Evolutionary conservation across 2,329 filamentous ascomycete genomes (phyloP).

Genomic region (Dactylellina drechsleri): DNA sequence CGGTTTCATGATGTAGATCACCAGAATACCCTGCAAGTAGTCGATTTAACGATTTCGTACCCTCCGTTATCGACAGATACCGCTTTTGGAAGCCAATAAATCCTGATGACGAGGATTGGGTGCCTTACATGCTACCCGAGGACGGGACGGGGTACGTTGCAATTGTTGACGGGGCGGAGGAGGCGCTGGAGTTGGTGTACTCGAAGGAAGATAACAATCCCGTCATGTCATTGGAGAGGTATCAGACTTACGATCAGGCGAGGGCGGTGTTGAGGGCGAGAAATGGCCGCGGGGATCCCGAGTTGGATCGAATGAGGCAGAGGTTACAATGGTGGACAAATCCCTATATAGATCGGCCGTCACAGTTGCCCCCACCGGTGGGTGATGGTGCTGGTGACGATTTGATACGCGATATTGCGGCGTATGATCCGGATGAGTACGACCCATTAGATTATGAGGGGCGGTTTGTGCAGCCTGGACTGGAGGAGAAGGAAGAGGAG

Average conservation of each 20-base stretch:
- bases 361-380: too few relatives aligned
- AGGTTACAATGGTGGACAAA: not conserved
- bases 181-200: not conserved
- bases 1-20: slow-evolving; percentile 30
- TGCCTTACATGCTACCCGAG: slow-evolving; percentile 2
- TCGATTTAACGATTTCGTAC: slow-evolving; percentile 16
- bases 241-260: slow-evolving; percentile 2
- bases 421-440: too few relatives aligned
- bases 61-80: slow-evolving; percentile 21
- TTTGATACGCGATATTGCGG: too few relatives aligned
- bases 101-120: slow-evolving; percentile 8
- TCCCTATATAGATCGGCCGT: too few relatives aligned
- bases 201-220: not conserved
- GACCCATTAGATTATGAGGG: too few relatives aligned
- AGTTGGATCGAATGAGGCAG: not conserved
- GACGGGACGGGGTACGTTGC: slow-evolving; percentile 27
- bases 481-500: too few relatives aligned
- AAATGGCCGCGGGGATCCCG: not conserved
- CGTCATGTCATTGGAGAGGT: slow-evolving; percentile 2
- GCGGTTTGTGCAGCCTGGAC: too few relatives aligned
- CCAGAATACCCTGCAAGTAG: slow-evolving; percentile 13
- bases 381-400: too few relatives aligned
- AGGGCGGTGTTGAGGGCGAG: not conserved
- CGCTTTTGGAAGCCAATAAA: slow-evolving; percentile 36
- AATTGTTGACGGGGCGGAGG: not conserved